Base-by-base conservation (phyloP, 2,329 filamentous ascomycete genomes). In the Uncinocarpus reesii region DNA sequence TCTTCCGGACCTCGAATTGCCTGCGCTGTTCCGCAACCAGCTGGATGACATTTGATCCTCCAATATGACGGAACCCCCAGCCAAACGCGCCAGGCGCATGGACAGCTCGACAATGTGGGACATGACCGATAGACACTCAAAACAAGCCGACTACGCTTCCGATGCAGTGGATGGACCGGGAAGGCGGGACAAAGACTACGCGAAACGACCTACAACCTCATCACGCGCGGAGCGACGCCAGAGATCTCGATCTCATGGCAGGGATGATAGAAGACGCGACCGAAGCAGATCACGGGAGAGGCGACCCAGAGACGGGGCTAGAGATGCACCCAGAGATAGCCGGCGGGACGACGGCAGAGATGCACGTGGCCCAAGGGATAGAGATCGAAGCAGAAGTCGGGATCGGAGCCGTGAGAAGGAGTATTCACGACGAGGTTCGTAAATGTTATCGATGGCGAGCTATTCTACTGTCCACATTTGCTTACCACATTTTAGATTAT, bases 71-170 rank as follows among this genome's bases (percentile, higher is more conserved):
- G 75, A 77, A 56, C 53, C 50, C 16, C 68, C 75, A 51, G 62
- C 71, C 45, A 76, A 75, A 60, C 72, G 74, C 43, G 61, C 71
- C 16, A 69, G 71, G 51, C 65, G 70, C 41, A 70, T 70, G n/a
- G 79, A 82, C 56, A 78, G 74, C 62, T 74, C 74, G 43, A 71
- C 76, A 45, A 79, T 78, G 73, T 79, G 78, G 76, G 79, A 83
- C 53, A 59, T 62, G 49, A 63, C 65, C 45, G 63, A 68, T 34
- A 60, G 56, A 16, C 56, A 53, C 23, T 54, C 57, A 23, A 58
- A 57, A 29, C 56, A 56, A 7, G 53, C 56, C 34, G 28, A 24
- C 18, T 18, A 36, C 11, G 5, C 16, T 15, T 26, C 16, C 1
- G 37, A 41, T 20, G 21, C 16, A 24, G 16, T 41, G 16, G 45